Conservation (phyloP, 352 stramenopile genomes). For the Globisporangium barbulae region DNA sequence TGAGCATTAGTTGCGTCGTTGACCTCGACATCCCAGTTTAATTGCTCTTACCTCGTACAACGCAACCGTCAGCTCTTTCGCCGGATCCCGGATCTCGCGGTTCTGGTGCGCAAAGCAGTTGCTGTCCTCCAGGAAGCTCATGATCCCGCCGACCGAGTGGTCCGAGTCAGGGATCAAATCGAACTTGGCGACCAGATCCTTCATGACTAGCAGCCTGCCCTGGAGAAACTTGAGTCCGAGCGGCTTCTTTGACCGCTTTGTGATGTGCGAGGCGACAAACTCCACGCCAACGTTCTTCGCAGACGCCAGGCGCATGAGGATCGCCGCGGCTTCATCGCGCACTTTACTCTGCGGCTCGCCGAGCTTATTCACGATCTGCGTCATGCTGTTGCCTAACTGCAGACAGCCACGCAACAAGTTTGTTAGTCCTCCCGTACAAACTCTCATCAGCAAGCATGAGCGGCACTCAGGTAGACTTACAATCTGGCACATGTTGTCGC, state of each 20-base stretch:
- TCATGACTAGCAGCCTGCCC: constrained; percentile 57
- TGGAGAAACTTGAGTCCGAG: constrained; percentile 69
- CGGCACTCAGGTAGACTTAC: constrained; percentile 28
- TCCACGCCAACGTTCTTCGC: constrained; percentile 66
- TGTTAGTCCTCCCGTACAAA: background rate
- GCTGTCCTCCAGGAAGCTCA: constrained; percentile 79
- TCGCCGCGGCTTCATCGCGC: constrained; percentile 55
- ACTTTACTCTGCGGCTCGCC: constrained; percentile 72
- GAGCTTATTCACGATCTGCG: constrained; percentile 75
- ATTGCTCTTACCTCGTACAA: constrained; percentile 47
- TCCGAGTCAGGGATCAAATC: constrained; percentile 46
- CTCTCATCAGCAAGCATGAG: background rate
- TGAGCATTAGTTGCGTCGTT: background rate
- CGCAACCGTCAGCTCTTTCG: constrained; percentile 83
- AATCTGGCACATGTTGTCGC: constrained; percentile 65
- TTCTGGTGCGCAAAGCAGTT: constrained; percentile 87
- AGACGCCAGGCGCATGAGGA: constrained; percentile 41
- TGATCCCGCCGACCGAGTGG: constrained; percentile 55
- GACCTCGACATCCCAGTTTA: no score
- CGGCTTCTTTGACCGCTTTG: constrained; percentile 72
- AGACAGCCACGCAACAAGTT: background rate
- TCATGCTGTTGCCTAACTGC: constrained; percentile 72
- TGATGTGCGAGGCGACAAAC: constrained; percentile 59
- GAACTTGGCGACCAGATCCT: constrained; percentile 54
- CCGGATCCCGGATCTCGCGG: constrained; percentile 83